Evolutionary conservation across 345 rosid species (phyloP).

Genomic region (Euphorbia lathyris): DNA sequence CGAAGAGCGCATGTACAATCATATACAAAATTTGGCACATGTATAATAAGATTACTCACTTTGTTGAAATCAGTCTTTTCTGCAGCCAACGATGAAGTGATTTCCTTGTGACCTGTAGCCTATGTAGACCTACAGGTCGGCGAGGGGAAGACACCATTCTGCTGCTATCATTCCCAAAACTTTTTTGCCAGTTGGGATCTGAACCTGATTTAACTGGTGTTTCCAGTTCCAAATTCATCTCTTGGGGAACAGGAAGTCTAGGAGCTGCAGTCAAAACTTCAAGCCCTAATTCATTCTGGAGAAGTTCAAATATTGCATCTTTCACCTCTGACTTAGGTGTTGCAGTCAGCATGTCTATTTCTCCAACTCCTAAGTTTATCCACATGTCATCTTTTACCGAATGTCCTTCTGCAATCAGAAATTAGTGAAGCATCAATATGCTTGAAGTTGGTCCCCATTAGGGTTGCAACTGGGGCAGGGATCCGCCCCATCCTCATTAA

Average conservation of each 20-base stretch:
- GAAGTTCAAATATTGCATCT: constrained; percentile 51
- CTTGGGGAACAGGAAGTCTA: constrained; percentile 3
- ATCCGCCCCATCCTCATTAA: no score
- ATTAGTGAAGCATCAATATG: constrained; percentile 14
- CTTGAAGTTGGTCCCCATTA: neutral
- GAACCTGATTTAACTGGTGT: constrained; percentile 9
- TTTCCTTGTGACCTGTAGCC: constrained; percentile 64
- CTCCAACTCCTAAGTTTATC: constrained; percentile 59
- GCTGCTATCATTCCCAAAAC: constrained; percentile 21
- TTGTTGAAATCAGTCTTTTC: constrained; percentile 31
- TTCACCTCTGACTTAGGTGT: constrained; percentile 38
- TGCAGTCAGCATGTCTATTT: constrained; percentile 27
- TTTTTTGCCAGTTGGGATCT: constrained; percentile 22
- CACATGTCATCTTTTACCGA: constrained; percentile 59
- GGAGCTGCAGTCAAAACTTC: constrained; percentile 46
- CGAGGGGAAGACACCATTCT: constrained; percentile 44
- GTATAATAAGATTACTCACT: constrained; percentile 28
- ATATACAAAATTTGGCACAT: constrained; percentile 23
- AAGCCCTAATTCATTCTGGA: constrained; percentile 66
- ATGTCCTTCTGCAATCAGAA: constrained; percentile 64
- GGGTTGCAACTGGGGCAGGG: no score
- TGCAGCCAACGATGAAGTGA: constrained; percentile 65
- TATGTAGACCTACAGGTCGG: constrained; percentile 56
- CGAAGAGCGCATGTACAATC: neutral
- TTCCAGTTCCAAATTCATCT: constrained; percentile 1